A percentile compares a stretch with the other conserved stretches of the same genome.
These are phyloP conservation scores for Candida anglica DNA, from an alignment of 805 yeast species.

Conservation along the genomic window DNA sequence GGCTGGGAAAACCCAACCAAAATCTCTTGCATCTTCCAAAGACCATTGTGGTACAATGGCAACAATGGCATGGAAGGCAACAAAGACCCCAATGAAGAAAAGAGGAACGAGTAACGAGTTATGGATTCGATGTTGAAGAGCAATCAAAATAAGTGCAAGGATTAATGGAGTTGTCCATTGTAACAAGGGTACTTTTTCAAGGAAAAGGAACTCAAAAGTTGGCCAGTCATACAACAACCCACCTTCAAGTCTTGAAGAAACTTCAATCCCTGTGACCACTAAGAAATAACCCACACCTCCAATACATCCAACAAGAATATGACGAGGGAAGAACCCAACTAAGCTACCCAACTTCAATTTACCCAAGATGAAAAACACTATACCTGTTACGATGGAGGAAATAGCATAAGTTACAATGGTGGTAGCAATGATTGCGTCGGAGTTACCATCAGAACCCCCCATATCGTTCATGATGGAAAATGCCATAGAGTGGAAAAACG, in stretches of 20 bases:
- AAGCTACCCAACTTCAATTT: constrained; percentile 75
- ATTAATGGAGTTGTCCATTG: constrained; percentile 68
- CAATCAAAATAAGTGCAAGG: constrained; percentile 57
- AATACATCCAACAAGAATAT: constrained; percentile 92
- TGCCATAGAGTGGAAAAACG: constrained; percentile 96
- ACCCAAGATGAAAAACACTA: constrained; percentile 74
- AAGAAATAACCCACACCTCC: constrained; percentile 98
- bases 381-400: constrained; percentile 82
- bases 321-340: constrained; percentile 95
- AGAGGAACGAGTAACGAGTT: constrained; percentile 77
- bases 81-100: constrained; percentile 70
- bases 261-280: constrained; percentile 86
- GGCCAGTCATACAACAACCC: constrained; percentile 60
- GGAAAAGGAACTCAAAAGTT: constrained; percentile 51
- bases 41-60: constrained; percentile 62
- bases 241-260: constrained; percentile 76
- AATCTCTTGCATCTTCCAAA: constrained; percentile 55
- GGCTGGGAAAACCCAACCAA: constrained; percentile 82
- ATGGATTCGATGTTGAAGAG: constrained; percentile 49
- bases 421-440: constrained; percentile 68
- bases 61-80: constrained; percentile 65
- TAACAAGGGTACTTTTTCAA: constrained; percentile 25
- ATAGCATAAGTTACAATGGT: constrained; percentile 82
- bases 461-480: constrained; percentile 55
- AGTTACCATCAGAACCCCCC: constrained; percentile 42